Evolutionary conservation across 352 stramenopile species (phyloP), one percentile per base, ranked within the genome.

Genomic region (Elongisporangium undulatum): DNA sequence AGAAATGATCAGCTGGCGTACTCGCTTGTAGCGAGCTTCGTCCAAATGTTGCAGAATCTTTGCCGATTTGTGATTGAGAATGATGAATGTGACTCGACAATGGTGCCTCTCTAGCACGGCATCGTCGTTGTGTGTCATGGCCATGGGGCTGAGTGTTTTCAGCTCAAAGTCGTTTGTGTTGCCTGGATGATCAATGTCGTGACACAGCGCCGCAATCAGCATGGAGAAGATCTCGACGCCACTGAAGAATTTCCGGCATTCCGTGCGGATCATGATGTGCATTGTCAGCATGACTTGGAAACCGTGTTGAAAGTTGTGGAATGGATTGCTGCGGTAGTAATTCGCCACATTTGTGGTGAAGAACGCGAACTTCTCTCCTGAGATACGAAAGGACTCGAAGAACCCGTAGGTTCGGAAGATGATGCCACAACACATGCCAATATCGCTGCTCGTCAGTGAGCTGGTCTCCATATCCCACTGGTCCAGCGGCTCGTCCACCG

Each of bases 131-230:
- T 96, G 90, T 1, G 79, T 90, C 23, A 93, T 70, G 3, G 88
- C 87, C 63, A 96, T 78, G 4, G 74, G 68, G n/a, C 75, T 92
- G 34, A 86, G 59, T 20, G 73, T 80, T 24, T 89, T 89, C 24
- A 93, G 66, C 68, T 95, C 76, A 64, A 96, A 96, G 63, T 86
- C 79, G 60, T 96, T 96, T 21, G 68, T 92, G 56, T 89, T 85
- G 51, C 85, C 82, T 2, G 85, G 82, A 62, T 96, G 87, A 56
- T 92, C 85, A 45, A 95, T 81, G 64, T 96, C 86, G 62, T 95
- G 87, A 45, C 80, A 85, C 29, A 94, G 63, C 5, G 83, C 78
- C 2, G 79, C 81, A 5, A 95, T 49, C 5, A 94, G 67, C 68
- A 92, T 77, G 16, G 83, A 56, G 29, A 95, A 92, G 54, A 88